phyloP scores from a whole-genome alignment of 257 asterid genomes.

The Echites panduratus region DNA sequence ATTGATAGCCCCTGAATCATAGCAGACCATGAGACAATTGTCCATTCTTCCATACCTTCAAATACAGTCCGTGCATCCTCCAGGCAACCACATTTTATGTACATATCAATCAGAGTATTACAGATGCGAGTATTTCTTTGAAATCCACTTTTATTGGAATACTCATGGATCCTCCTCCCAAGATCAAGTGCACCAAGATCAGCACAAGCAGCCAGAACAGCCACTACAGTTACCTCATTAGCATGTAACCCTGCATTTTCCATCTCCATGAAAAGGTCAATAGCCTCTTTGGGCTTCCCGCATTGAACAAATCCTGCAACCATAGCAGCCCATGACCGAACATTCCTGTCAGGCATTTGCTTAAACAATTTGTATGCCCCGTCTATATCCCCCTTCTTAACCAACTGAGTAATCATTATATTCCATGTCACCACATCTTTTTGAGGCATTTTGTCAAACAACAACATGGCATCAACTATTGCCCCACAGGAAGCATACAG shows the following conservation, averaged over 20 bases:
- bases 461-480: constrained; percentile 27
- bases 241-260: constrained; percentile 40
- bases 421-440: constrained; percentile 67
- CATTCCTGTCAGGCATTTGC: constrained; percentile 51
- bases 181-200: constrained; percentile 58
- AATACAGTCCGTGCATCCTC: constrained; percentile 47
- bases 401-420: constrained; percentile 53
- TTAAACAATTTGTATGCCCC: constrained; percentile 43
- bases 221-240: constrained; percentile 60
- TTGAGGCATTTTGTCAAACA: constrained; percentile 51
- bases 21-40: constrained; percentile 63
- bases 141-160: constrained; percentile 35
- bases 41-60: constrained; percentile 35
- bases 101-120: constrained; percentile 63
- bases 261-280: constrained; percentile 42
- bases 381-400: constrained; percentile 40
- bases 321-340: constrained; percentile 75
- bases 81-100: constrained; percentile 56
- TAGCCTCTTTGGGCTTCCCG: constrained; percentile 50
- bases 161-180: constrained; percentile 49
- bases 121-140: constrained; percentile 32
- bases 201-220: constrained; percentile 62
- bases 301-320: constrained; percentile 55
- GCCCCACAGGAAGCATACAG: constrained; percentile 54
- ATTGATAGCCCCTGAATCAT: constrained; percentile 72